Conservation (phyloP, 768 basidiomycete genomes). For the Boletus rex-veris region DNA sequence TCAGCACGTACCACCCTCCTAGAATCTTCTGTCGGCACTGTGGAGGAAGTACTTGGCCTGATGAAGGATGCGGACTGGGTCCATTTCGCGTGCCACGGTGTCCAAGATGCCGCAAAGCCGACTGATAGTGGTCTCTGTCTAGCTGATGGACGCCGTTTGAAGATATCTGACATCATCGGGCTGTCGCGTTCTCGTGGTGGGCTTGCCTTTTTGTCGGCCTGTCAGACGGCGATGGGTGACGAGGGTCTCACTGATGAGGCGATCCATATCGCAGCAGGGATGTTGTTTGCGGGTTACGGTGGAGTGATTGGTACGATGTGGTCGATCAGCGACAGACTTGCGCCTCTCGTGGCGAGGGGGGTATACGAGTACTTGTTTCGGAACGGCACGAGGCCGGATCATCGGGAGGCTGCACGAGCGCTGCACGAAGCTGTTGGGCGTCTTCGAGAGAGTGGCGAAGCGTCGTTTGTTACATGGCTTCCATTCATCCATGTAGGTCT, state of each 20-base stretch:
- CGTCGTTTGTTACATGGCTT: too few species aligned
- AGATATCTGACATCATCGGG: background rate
- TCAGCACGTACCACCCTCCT: background rate
- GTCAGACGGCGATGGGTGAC: background rate
- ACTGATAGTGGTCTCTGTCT: background rate
- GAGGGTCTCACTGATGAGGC: background rate
- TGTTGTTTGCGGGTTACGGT: conserved; percentile 33
- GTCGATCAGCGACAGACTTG: conserved; percentile 19
- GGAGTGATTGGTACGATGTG: conserved; percentile 5
- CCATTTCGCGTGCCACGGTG: background rate
- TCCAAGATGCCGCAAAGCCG: background rate
- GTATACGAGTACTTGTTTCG: conserved; percentile 26
- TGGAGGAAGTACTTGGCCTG: conserved; percentile 10
- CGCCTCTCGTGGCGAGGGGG: conserved; percentile 29
- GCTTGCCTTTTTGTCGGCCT: background rate
- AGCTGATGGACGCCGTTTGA: background rate
- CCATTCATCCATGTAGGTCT: too few species aligned
- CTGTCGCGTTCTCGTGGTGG: background rate
- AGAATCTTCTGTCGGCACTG: background rate
- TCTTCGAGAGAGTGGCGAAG: too few species aligned
- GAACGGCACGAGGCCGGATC: background rate
- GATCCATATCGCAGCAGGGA: conserved; percentile 13
- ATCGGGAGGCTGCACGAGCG: background rate
- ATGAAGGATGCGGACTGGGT: conserved; percentile 3
- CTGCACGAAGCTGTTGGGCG: too few species aligned